These are phyloP conservation scores for Kluyveromyces starmeri DNA, from an alignment of 805 yeast species.

Conservation along the genomic window DNA sequence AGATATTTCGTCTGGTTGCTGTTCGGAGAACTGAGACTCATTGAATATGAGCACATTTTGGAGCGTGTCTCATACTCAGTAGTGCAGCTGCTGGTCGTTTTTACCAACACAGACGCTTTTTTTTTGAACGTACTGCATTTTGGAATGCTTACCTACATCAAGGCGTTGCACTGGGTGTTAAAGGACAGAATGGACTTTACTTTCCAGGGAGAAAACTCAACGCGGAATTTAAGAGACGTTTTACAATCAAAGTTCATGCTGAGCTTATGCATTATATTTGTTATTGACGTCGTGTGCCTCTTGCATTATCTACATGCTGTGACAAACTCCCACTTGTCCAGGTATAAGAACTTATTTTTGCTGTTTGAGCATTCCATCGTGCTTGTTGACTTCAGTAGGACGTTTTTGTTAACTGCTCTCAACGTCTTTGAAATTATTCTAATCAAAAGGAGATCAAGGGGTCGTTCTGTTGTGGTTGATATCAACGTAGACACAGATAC, in stretches of 20 bases:
- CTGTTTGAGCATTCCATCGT: slow-evolving; percentile 60
- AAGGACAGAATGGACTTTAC: slow-evolving; percentile 38
- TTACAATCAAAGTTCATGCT: slow-evolving; percentile 34
- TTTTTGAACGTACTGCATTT: slow-evolving; percentile 39
- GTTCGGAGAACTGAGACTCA: slow-evolving; percentile 66
- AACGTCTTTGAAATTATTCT: slow-evolving; percentile 45
- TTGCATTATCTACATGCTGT: slow-evolving; percentile 36
- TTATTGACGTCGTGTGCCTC: slow-evolving; percentile 45
- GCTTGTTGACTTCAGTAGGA: slow-evolving; percentile 40
- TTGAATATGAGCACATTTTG: slow-evolving; percentile 68
- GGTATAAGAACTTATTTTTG: slow-evolving; percentile 55
- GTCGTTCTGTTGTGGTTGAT: slow-evolving; percentile 5
- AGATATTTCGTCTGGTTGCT: slow-evolving; percentile 42
- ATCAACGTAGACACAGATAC: slow-evolving; percentile 3
- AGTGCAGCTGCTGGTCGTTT: slow-evolving; percentile 51
- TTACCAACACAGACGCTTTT: too few relatives aligned
- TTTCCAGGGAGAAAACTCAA: slow-evolving; percentile 35
- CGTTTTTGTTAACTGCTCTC: slow-evolving; percentile 15
- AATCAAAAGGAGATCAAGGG: slow-evolving; percentile 7
- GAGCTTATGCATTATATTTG: slow-evolving; percentile 37
- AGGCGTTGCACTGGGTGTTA: slow-evolving; percentile 71
- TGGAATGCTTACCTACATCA: slow-evolving; percentile 29
- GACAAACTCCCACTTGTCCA: slow-evolving; percentile 29
- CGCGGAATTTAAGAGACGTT: slow-evolving; percentile 25
- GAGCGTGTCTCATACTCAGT: slow-evolving; percentile 59